phyloP scores from a whole-genome alignment of 2,329 filamentous ascomycete species.

The Penicillium crustosum region DNA sequence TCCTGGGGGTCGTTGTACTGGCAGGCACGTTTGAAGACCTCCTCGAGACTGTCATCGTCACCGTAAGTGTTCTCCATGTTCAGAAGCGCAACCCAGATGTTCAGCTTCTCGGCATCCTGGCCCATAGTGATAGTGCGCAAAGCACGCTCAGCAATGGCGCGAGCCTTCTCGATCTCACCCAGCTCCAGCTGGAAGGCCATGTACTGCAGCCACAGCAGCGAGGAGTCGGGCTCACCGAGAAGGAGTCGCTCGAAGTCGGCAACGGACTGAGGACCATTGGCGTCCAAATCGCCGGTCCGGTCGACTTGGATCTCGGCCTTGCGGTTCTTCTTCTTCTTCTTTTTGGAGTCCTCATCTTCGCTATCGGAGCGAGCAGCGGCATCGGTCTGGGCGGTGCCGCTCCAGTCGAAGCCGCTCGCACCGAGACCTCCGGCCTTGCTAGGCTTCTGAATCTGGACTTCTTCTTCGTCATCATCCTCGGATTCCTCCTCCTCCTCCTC shows the following conservation, averaged over 20 bases:
- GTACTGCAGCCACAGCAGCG: conserved; percentile 89
- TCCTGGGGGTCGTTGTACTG: conserved; percentile 91
- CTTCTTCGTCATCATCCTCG: conserved; percentile 35
- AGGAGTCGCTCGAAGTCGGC: conserved; percentile 93
- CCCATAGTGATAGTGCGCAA: conserved; percentile 87
- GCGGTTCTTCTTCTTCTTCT: conserved; percentile 72
- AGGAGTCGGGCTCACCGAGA: conserved; percentile 89
- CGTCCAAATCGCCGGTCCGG: conserved; percentile 86
- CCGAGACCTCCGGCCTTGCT: conserved; percentile 59
- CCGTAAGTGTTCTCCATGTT: conserved; percentile 93
- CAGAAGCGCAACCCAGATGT: conserved; percentile 91
- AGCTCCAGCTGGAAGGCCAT: conserved; percentile 98
- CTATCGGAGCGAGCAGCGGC: conserved; percentile 50
- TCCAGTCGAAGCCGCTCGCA: conserved; percentile 84
- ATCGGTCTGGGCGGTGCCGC: conserved; percentile 62
- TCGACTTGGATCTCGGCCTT: conserved; percentile 81
- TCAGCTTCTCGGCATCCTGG: conserved; percentile 88
- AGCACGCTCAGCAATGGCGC: conserved; percentile 86
- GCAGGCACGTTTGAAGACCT: conserved; percentile 87
- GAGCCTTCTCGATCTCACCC: conserved; percentile 82
- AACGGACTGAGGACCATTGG: conserved; percentile 80
- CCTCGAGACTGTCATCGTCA: conserved; percentile 75
- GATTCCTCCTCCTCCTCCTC: conserved; percentile 41
- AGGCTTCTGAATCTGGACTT: conserved; percentile 44
- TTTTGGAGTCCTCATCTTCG: conserved; percentile 45